Conservation (phyloP, 116 monocot species). For the Trichopus zeylanicus region DNA sequence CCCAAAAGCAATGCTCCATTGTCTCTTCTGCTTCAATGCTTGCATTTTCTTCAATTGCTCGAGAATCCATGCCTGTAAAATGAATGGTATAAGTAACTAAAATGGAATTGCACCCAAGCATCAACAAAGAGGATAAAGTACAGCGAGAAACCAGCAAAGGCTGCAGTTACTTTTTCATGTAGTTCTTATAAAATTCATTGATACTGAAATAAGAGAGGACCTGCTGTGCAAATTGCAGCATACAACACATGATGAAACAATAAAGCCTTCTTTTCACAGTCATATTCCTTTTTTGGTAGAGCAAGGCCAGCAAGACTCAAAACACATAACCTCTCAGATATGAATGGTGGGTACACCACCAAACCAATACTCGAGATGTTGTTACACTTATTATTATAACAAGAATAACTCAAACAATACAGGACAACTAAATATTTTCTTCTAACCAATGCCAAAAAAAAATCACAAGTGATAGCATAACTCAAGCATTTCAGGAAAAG, state of each 20-base stretch:
- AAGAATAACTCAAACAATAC: slow-evolving; percentile 34
- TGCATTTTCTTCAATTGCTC: slow-evolving; percentile 23
- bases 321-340: slow-evolving; percentile 21
- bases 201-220: slow-evolving; percentile 45
- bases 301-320: too few relatives aligned
- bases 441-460: slow-evolving; percentile 32
- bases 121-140: slow-evolving; percentile 1
- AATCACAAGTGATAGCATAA: slow-evolving; percentile 29
- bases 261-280: too few relatives aligned
- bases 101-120: slow-evolving; percentile 46
- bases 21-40: slow-evolving; percentile 8
- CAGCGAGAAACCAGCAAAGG: slow-evolving; percentile 8
- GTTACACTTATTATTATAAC: too few relatives aligned
- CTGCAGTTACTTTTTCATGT: slow-evolving; percentile 18
- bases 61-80: slow-evolving; percentile 39
- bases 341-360: too few relatives aligned
- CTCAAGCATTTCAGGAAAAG: neutral
- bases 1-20: slow-evolving; percentile 22
- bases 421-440: slow-evolving; percentile 28
- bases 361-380: too few relatives aligned
- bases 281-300: too few relatives aligned
- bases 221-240: too few relatives aligned
- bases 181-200: slow-evolving; percentile 22
- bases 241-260: too few relatives aligned
- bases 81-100: slow-evolving; percentile 45